Evolutionary conservation across 2,329 filamentous ascomycete species (phyloP).

Genomic region (Chalaropsis ovoidea): DNA sequence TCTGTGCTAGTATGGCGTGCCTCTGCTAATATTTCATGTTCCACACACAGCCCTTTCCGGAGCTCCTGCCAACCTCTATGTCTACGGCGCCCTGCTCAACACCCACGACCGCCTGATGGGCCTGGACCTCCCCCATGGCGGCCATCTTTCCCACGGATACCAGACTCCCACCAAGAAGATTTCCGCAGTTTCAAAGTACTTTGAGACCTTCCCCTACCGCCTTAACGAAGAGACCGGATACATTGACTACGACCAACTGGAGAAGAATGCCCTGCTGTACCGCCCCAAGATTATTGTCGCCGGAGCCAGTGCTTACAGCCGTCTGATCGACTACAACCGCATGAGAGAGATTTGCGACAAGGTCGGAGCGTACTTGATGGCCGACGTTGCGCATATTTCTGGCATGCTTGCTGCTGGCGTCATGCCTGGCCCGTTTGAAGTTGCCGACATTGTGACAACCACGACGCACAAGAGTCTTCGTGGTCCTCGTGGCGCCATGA

Average conservation of each 20-base stretch:
- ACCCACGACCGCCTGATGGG: conserved; percentile 95
- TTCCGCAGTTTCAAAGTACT: conserved; percentile 97
- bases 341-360: conserved; percentile 89
- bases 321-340: conserved; percentile 85
- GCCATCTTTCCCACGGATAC: conserved; percentile 93
- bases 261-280: conserved; percentile 78
- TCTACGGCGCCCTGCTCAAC: conserved; percentile 86
- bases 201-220: conserved; percentile 93
- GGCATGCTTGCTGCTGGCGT: conserved; percentile 87
- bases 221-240: conserved; percentile 81
- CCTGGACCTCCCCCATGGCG: conserved; percentile 89
- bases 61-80: conserved; percentile 69
- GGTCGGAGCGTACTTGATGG: conserved; percentile 81
- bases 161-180: conserved; percentile 92
- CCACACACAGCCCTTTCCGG: conserved; percentile 59
- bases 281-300: conserved; percentile 92
- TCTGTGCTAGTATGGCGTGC: background rate
- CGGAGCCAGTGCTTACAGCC: conserved; percentile 90
- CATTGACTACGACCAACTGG: conserved; percentile 89
- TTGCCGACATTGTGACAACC: conserved; percentile 91
- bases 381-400: conserved; percentile 96
- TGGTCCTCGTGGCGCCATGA: conserved; percentile 90
- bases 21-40: conserved; percentile 18
- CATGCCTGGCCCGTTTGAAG: conserved; percentile 77
- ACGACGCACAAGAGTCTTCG: conserved; percentile 97